Base-by-base conservation (phyloP, 345 rosid species). In the Trapa incisa region DNA sequence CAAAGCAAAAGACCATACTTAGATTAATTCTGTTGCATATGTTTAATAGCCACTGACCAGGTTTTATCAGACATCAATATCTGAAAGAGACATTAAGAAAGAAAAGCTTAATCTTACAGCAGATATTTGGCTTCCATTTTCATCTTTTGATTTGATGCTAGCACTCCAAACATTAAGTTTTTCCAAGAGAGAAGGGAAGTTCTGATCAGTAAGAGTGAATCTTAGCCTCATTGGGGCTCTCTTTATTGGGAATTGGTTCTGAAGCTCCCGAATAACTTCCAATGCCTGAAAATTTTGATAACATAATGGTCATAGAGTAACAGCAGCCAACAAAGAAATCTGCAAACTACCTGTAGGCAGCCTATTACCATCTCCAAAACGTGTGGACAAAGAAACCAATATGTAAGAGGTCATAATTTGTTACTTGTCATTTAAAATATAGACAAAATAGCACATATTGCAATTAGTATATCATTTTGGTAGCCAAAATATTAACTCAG, bases 151-250 rank as follows among this genome's bases (percentile, higher is more conserved):
- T 58, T 80, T 80, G 79, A 86, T 76, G 66, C 52, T 77, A 64
- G 86, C 85, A 48, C 80, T 79, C 95, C 97, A 91, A 56, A 69
- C 67, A 69, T 78, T 79, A 11, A 91, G 76, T 75, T 86, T 87
- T 71, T 84, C 96, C 62, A 81, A 45, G 37, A 91, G 86, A 54
- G 85, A 66, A 29, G 85, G 48, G 47, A 75, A 72, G 71, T 74
- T 82, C 36, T 75, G 79, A 35, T 73, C 74, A 38, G 89, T 75
- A 58, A 87, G 75, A 42, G 78, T 77, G 71, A 94, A 85, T 54
- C 87, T 83, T 37, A 91, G 73, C 72, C 92, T 83, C 97, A 94
- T 94, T 2, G 99, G 97, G 69, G 99, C 86, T 52, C 99, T 78
- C 75, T 85, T 89, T 56, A 94, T 81, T 1, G 99, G 99, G 72